A percentile compares a stretch with the other conserved stretches of the same genome.
phyloP scores from a whole-genome alignment of 176 grass and related monocot genomes.

The Dactylis glomerata region DNA sequence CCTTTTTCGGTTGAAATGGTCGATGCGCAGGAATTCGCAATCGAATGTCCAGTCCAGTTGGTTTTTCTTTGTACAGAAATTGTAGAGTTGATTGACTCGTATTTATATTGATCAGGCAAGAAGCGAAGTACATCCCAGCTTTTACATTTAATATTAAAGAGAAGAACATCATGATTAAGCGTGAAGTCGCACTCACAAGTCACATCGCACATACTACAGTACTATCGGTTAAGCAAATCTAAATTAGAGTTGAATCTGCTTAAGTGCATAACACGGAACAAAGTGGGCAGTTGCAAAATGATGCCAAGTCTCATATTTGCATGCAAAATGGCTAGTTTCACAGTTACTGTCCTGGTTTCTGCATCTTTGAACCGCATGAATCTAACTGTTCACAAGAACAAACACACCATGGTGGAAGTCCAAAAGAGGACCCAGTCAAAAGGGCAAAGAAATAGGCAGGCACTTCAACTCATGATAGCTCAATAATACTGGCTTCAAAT shows the following conservation, averaged over 20 bases:
- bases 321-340: neutral
- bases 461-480: neutral
- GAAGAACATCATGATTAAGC: neutral
- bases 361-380: neutral
- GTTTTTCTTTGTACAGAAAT: too few relatives aligned
- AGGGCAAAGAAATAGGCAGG: neutral
- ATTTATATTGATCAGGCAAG: neutral
- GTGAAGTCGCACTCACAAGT: neutral
- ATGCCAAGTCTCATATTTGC: neutral
- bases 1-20: neutral
- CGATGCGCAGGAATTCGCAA: too few relatives aligned
- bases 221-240: neutral
- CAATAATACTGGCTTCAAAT: neutral
- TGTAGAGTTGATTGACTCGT: too few relatives aligned
- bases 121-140: neutral
- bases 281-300: neutral
- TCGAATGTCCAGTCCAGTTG: too few relatives aligned
- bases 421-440: neutral
- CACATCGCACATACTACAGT: neutral
- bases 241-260: neutral
- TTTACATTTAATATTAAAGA: neutral
- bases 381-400: neutral
- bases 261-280: neutral
- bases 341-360: neutral
- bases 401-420: neutral